Base-by-base conservation (phyloP, 495 filamentous ascomycete genomes). In the Penicillium fimorum region DNA sequence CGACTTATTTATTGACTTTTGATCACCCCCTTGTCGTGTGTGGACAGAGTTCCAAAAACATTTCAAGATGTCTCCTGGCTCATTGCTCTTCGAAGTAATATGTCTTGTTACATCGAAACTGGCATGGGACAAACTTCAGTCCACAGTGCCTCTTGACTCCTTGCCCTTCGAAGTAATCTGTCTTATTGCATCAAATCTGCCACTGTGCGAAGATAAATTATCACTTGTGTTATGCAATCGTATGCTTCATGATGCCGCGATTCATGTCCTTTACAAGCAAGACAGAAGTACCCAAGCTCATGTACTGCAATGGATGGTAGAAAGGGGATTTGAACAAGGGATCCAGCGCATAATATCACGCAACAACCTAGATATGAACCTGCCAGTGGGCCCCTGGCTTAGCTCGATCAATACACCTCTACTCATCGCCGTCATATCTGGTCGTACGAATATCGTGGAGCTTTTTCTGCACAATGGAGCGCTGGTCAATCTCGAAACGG, bases 241-340 rank as follows among this genome's bases (percentile, higher is more conserved):
- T 8, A 11, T 4, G 29, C 25, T 47, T 15, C 29, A 47, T 32
- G 29, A 33, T 10, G 18, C 2, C 1, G 46, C 18, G 3, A 47
- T 47, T 22, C 4, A 47, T 47, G 29, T 2, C 9, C 1, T 47
- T 12, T 33, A 47, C 7, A 46, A 46, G 24, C 24, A 33, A 33
- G 10, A 32, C 46, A 5, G 3, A 3, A 0, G 13, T 1, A 15
- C n/a, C 9, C 0, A 0, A 9, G 1, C 8, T n/a, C 0, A 1
- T 3, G 13, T 9, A 13, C 8, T 46, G 22, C 22, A 7, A 46
- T 47, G 46, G 29, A n/a, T 47, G 3, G 1, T 32, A 32, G 1
- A 6, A 18, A 33, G 15, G 2, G 46, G 46, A 22, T 32, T 5
- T 20, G 29, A 47, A 22, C 4, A 0, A 5, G 29, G 17, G 1